Base-by-base conservation (phyloP, 495 filamentous ascomycete species). In the Amorphotheca resinae region DNA sequence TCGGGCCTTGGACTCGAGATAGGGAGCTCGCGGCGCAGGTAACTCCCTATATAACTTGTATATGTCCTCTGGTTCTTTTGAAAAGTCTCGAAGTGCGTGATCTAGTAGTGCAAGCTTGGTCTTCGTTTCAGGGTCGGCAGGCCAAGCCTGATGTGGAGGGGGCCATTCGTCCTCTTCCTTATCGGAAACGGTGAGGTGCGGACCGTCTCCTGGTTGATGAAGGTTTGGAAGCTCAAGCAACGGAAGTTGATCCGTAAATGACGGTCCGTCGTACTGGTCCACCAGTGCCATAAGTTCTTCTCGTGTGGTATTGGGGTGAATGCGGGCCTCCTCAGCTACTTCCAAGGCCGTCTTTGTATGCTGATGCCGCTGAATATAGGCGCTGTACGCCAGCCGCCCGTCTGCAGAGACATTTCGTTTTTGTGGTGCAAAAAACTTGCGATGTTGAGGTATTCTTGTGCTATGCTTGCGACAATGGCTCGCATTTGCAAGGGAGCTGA, bases 401-500 rank as follows among this genome's bases (percentile, higher is more conserved):
- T 33, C 20, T 14, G 4, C 22, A 12, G 22, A 35, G 1, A 45
- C 7, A 23, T 36, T 22, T 39, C 40, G 46, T 18, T 46, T 46
- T 4, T 23, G 38, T 20, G 41, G 40, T 26, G 42, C 28, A 22
- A 46, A 49, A 20, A 44, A 43, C 2, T 33, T 37, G 15, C 33
- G 18, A 28, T 18, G 22, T 22, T 39, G 41, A 12, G 8, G 34
- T 50, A 44, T 8, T 14, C 36, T 42, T 20, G 60, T 63, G 25
- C 21, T 53, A 46, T 82, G 79, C 18, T 72, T 64, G 47, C 59
- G 65, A 22, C 80, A 84, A 41, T 70, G 66, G 35, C 77, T 68
- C 36, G 79, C 82, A 47, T 70, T 62, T 42, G 77, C 75, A 43
- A 86, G 60, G 33, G 78, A 77, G 49, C 67, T 61, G 46, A 86